phyloP scores from a whole-genome alignment of 495 filamentous ascomycete species.

The Trichoderma asperelloides region DNA sequence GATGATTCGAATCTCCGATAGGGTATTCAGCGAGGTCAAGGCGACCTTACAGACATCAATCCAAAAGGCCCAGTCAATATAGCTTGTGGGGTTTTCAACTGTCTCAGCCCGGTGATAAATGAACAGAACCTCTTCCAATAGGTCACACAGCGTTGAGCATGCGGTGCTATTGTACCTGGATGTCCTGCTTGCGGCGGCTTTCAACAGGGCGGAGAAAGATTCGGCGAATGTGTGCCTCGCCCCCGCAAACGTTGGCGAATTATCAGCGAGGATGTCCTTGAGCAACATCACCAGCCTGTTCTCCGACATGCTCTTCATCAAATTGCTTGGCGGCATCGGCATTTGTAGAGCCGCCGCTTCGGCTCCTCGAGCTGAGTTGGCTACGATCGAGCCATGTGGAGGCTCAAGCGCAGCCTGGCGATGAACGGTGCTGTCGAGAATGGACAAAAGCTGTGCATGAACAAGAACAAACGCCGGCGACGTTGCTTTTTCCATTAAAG shows the following conservation, averaged over 20 bases:
- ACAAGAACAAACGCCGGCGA: conserved; percentile 77
- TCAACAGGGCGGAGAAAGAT: conserved; percentile 64
- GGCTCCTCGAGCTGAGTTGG: conserved; percentile 65
- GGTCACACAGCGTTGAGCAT: conserved; percentile 88
- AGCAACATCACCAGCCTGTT: conserved; percentile 83
- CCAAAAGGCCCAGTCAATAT: conserved; percentile 85
- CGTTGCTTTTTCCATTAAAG: conserved; percentile 54
- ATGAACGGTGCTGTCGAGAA: conserved; percentile 81
- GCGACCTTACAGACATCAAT: conserved; percentile 74
- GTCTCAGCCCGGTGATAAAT: conserved; percentile 28
- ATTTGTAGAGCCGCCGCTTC: conserved; percentile 63
- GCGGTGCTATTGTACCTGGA: conserved; percentile 81
- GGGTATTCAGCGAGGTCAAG: conserved; percentile 80
- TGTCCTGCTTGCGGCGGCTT: conserved; percentile 61
- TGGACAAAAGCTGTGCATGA: conserved; percentile 73
- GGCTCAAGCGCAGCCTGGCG: conserved; percentile 49
- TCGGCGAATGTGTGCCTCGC: conserved; percentile 68
- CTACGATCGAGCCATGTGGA: conserved; percentile 48
- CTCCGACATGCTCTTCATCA: conserved; percentile 77
- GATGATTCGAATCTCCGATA: conserved; percentile 85
- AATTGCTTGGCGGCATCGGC: conserved; percentile 56
- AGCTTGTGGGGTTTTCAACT: conserved; percentile 39
- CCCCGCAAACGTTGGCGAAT: conserved; percentile 40
- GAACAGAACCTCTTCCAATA: conserved; percentile 65
- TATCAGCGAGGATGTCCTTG: conserved; percentile 72